phyloP scores from a whole-genome alignment of 192 early-diverging fungal species.

The Gamsiella multidivaricata region DNA sequence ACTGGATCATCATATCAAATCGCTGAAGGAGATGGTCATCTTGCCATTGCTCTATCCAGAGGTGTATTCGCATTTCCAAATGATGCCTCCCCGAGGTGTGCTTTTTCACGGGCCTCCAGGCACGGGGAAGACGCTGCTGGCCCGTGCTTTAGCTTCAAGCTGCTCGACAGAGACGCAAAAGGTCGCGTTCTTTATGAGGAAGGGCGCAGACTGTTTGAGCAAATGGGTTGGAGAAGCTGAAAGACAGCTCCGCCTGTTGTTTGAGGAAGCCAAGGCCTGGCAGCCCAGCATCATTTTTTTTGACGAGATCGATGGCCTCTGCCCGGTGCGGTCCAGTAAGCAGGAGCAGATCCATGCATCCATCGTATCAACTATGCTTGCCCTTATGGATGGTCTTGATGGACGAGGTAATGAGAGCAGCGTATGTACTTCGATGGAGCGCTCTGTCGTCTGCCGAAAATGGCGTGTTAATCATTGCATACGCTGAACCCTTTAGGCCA shows the following conservation, averaged over 20 bases:
- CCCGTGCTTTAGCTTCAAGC: conserved; percentile 57
- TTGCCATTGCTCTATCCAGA: conserved; percentile 81
- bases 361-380: conserved; percentile 78
- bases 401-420: conserved; percentile 40
- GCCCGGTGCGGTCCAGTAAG: conserved; percentile 71
- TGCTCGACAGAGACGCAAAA: conserved; percentile 56
- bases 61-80: conserved; percentile 65
- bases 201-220: conserved; percentile 75
- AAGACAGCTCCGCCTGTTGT: conserved; percentile 70
- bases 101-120: conserved; percentile 78
- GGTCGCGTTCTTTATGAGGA: conserved; percentile 78
- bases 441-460: too few species aligned
- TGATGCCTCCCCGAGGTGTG: conserved; percentile 72
- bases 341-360: conserved; percentile 77
- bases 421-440: neutral
- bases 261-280: conserved; percentile 75
- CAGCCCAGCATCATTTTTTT: conserved; percentile 84
- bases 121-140: conserved; percentile 82
- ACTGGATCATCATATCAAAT: conserved; percentile 65
- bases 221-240: conserved; percentile 85
- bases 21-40: conserved; percentile 82
- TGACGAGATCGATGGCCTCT: conserved; percentile 84
- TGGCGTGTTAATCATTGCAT: too few species aligned
- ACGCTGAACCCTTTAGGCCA: too few species aligned
- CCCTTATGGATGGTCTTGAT: conserved; percentile 82